Base-by-base conservation (phyloP, 75 land plant species). In the Larix kaempferi region DNA sequence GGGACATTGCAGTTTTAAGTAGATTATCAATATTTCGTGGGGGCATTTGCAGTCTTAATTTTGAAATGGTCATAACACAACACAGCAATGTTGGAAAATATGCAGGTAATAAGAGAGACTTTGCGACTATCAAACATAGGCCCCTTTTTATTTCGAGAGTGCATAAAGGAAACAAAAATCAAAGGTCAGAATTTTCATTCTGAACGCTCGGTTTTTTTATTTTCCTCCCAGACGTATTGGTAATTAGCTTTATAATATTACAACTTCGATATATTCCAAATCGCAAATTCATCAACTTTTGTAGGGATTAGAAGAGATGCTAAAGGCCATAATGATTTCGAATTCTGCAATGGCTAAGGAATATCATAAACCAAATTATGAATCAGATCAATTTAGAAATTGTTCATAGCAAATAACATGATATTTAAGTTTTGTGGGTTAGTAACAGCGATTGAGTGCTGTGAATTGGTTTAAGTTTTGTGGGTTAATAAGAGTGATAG, bases 61-160 rank as follows among this genome's bases (percentile, higher is more conserved):
- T 17, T 19, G 19, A 19, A 59, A 59, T 5, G 5, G 0, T 29
- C 33, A 29, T 29, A 29, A 29, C 33, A 29, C 49, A 44, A 44
- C 8, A 44, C 49, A 44, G 8, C 49, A 44, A 35, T 26, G 41
- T 29, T 33, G 69, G 13, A 65, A 33, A 65, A 14, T 41, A 12
- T 22, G 21, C 84, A 84, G 85, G 84, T 84, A 57, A 79, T 84
- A 60, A 81, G 78, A 5, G 85, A 84, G 79, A 82, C 84, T 0
- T 73, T 84, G 3, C 74, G 85, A 16, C 37, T 84, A 44, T 73
- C 78, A 61, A 84, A 84, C 61, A 59, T 81, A 35, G 85, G 79
- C 27, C 71, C 67, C 10, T 60, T 57, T 21, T 49, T 73, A 22
- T 64, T 55, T 21, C 57, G 80, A 39, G 74, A 82, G 67, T 64